Evolutionary conservation across 768 basidiomycete genomes (phyloP), one percentile per base, ranked within the genome.

Genomic region (Hortiboletus campestris): DNA sequence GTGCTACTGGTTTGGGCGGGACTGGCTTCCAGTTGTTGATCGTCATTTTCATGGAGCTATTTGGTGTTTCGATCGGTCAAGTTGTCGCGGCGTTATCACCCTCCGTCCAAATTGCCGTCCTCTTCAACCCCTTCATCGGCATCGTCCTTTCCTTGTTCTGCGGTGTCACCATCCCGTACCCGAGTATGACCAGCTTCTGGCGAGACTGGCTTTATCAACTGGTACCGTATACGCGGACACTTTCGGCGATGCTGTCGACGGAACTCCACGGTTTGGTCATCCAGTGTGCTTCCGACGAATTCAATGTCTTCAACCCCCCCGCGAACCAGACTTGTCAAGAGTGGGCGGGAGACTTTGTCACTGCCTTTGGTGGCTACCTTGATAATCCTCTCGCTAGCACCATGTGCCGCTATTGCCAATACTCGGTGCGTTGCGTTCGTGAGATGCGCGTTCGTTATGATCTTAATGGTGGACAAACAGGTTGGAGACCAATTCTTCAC

Each of bases 101-200:
- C 0, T 83, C 85, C 44, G 80, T 94, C 48, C 84, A 88, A 65
- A 82, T 90, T 38, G 90, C 90, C 11, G 88, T 88, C 7, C 73
- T 93, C 52, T 87, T 86, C 75, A 92, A 89, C 68, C 91, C 91
- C 2, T 87, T 90, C 78, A 57, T 91, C 46, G 75, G 79, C 41
- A 68, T 86, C 32, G 74, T 87, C 38, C 80, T 91, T 48, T 72
- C 81, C 5, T 79, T 84, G 16, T 92, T 92, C 80, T 90, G 88
- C 61, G 91, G 91, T 66, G 88, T 91, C 16, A 86, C 87, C 1
- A 82, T 91, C 51, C 89, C 88, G 0, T 86, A 80, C 54, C 81
- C 84, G 0, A 78, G 77, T 5, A 70, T 91, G 68, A 77, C 78
- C 11, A 66, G 68, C 29, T 91, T 90, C 77, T 91, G 87, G 87